Base-by-base conservation (phyloP, 2,329 filamentous ascomycete species). In the Fonsecaea pedrosoi region DNA sequence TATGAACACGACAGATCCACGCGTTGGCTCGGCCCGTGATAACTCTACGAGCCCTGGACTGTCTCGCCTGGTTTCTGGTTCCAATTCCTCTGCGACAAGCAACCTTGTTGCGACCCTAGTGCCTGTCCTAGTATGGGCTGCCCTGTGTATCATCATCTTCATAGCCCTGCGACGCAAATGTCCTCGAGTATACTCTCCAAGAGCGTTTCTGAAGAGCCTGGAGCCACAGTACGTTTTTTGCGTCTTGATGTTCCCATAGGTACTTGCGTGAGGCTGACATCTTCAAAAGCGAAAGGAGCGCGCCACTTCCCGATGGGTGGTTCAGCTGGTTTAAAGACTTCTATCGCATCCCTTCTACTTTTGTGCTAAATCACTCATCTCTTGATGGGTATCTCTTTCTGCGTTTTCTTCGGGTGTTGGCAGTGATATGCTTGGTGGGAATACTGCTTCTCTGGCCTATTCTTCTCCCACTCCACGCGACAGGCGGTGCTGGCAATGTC, bases 381-480 rank as follows among this genome's bases (percentile, higher is more conserved):
- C 86, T 98, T 60, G 94, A 98, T 77, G 91, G 91, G 18, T 98
- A 93, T 79, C 89, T 98, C 54, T 96, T 96, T 77, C 83, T 98
- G 25, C 92, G 94, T 18, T 96, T 94, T 73, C 81, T 98, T 66
- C 89, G 92, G 71, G 90, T 95, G 50, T 82, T 91, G 53, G 88
- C 89, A 67, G 85, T 90, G 65, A 90, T 94, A 69, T 94, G 90
- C 77, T 85, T 97, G 40, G 89, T 92, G 4, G 95, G 94, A 57
- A 92, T 90, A 73, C 80, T 86, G 70, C 89, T 97, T 65, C 92
- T 92, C 34, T 97, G 92, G 90, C 94, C 95, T 0, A 84, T 97
- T 38, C 83, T 98, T 13, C 90, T 91, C 86, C 94, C 95, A 0
- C 82, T 97, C 73, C 94, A 97, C 78, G 87, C 88, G 56, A 97